phyloP scores from a whole-genome alignment of 768 basidiomycete genomes.

The Pleurotus giganteus region DNA sequence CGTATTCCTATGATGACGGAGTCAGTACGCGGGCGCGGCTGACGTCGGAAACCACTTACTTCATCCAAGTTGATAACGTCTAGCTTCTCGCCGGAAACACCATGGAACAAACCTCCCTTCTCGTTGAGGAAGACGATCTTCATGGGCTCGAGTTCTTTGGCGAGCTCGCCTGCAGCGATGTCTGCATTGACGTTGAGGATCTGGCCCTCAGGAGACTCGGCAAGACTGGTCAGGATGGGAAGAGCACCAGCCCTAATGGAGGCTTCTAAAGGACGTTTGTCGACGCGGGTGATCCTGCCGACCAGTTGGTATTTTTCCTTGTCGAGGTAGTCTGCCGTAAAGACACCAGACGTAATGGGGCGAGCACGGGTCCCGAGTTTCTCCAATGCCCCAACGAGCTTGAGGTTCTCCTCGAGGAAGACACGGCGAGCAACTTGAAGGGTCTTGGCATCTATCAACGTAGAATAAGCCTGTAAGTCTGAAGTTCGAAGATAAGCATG shows the following conservation, averaged over 20 bases:
- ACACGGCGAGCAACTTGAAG: slow-evolving; percentile 93
- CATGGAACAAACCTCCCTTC: slow-evolving; percentile 97
- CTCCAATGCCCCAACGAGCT: slow-evolving; percentile 90
- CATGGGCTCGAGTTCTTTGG: slow-evolving; percentile 96
- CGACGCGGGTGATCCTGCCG: slow-evolving; percentile 90
- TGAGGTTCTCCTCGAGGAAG: slow-evolving; percentile 96
- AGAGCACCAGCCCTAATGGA: slow-evolving; percentile 95
- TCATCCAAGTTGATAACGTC: slow-evolving; percentile 98
- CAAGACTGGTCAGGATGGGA: slow-evolving; percentile 92
- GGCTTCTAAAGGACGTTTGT: slow-evolving; percentile 96
- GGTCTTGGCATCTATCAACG: slow-evolving; percentile 80
- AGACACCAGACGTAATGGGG: slow-evolving; percentile 97
- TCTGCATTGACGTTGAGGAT: slow-evolving; percentile 99
- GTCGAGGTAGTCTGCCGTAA: slow-evolving; percentile 96
- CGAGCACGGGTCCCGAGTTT: slow-evolving; percentile 94
- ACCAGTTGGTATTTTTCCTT: slow-evolving; percentile 93
- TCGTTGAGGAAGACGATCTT: slow-evolving; percentile 99
- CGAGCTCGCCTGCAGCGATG: slow-evolving; percentile 95
- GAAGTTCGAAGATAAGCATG: neutral
- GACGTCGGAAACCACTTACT: slow-evolving; percentile 36
- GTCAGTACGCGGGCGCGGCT: neutral
- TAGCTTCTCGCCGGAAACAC: slow-evolving; percentile 93
- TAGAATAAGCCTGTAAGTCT: neutral
- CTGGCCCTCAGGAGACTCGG: slow-evolving; percentile 95
- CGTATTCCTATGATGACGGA: slow-evolving; percentile 70